Evolutionary conservation across 2,329 filamentous ascomycete genomes (phyloP).

Genomic region (Paraphoma chrysanthemicola): DNA sequence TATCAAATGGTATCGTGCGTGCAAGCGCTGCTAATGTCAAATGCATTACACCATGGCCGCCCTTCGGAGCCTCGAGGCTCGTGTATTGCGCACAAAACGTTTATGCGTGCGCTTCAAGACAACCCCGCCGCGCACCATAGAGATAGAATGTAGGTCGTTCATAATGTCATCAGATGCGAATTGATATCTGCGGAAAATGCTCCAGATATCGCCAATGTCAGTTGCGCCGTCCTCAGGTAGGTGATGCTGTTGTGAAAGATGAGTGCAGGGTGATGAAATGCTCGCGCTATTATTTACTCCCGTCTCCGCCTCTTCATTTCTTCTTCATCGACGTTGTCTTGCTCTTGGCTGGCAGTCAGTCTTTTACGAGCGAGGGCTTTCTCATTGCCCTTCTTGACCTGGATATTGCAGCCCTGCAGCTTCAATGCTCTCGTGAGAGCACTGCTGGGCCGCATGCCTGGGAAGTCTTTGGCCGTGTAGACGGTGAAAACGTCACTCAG

Average conservation of each 20-base stretch:
- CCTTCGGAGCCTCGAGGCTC: constrained; percentile 4
- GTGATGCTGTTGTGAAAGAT: constrained; percentile 17
- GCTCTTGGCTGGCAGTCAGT: constrained; percentile 47
- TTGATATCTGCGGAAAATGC: constrained; percentile 39
- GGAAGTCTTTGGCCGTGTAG: constrained; percentile 85
- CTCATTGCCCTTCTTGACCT: constrained; percentile 85
- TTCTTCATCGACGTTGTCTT: constrained; percentile 50
- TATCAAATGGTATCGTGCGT: constrained; percentile 48
- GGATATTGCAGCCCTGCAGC: constrained; percentile 81
- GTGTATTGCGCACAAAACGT: not conserved
- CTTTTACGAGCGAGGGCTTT: constrained; percentile 57
- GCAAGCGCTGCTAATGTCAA: constrained; percentile 31
- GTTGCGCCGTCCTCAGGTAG: constrained; percentile 31
- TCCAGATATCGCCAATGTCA: constrained; percentile 40
- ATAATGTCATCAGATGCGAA: constrained; percentile 45
- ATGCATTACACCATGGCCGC: constrained; percentile 39
- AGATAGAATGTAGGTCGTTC: constrained; percentile 28
- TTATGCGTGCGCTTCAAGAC: constrained; percentile 9
- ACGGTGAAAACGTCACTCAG: constrained; percentile 78
- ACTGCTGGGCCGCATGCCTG: constrained; percentile 81
- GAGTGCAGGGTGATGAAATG: not conserved
- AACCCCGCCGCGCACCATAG: constrained; percentile 13
- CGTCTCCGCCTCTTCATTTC: constrained; percentile 46
- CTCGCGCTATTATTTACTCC: constrained; percentile 26
- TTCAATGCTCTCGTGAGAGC: constrained; percentile 75